Percentiles rank a stretch among this genome's conserved stretches.
These are phyloP conservation scores for Blastobotrys buckinghamii DNA, from an alignment of 1,139 yeast species.

Conservation along the genomic window DNA sequence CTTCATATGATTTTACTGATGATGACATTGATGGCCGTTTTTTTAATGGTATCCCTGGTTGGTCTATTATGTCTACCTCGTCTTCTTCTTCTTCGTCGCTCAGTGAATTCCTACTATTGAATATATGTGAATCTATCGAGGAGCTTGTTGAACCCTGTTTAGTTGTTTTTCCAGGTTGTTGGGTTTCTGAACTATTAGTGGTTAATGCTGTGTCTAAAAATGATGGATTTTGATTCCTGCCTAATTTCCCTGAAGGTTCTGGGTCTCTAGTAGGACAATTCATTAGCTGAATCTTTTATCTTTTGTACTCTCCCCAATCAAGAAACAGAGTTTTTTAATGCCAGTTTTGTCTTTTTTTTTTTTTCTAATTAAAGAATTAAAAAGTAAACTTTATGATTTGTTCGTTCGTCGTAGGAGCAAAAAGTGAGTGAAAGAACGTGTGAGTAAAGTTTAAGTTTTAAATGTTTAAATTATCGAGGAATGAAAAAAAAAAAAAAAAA, in stretches of 20 bases:
- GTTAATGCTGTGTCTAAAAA: conserved; percentile 18
- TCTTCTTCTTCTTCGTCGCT: neutral
- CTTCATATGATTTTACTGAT: neutral
- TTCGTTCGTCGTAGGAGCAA: too few species aligned
- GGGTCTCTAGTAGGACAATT: conserved; percentile 32
- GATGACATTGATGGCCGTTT: conserved; percentile 2
- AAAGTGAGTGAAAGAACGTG: too few species aligned
- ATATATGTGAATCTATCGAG: neutral
- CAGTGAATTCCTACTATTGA: neutral
- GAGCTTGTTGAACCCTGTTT: neutral
- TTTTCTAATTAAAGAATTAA: too few species aligned
- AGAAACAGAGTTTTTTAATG: too few species aligned
- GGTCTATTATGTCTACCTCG: neutral
- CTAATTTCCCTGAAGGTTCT: conserved; percentile 22
- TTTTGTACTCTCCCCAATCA: too few species aligned
- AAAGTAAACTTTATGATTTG: too few species aligned
- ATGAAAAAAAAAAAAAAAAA: too few species aligned
- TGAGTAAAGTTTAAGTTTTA: too few species aligned
- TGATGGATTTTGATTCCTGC: conserved; percentile 25
- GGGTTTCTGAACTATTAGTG: conserved; percentile 17
- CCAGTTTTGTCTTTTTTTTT: too few species aligned
- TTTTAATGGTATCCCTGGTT: conserved; percentile 1
- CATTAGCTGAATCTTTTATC: conserved; percentile 15
- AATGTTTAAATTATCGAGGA: too few species aligned
- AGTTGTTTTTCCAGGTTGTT: neutral